Conservation (phyloP, 2,329 filamentous ascomycete species). For the Thermomyces lanuginosus region DNA sequence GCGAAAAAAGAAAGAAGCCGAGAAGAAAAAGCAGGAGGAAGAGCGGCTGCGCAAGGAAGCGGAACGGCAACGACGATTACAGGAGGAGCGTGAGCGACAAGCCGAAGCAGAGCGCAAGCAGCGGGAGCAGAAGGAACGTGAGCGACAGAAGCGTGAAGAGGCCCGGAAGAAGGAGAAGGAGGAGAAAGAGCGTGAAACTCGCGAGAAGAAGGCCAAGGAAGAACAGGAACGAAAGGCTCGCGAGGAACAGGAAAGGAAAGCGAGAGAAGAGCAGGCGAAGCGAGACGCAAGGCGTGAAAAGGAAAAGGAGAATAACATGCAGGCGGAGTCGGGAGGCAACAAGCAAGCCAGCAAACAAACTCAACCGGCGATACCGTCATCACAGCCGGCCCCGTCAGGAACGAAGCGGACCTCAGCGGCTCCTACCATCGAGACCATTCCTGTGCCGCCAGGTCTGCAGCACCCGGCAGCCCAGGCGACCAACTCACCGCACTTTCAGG, state of each 20-base stretch:
- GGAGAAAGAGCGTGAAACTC: too few relatives aligned
- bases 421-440: constrained; percentile 25
- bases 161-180: constrained; percentile 64
- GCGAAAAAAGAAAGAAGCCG: constrained; percentile 75
- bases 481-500: constrained; percentile 62
- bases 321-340: constrained; percentile 40
- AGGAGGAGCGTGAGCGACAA: constrained; percentile 74
- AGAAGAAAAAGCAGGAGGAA: constrained; percentile 80
- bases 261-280: constrained; percentile 31
- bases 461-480: constrained; percentile 37
- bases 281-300: constrained; percentile 47
- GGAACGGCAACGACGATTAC: constrained; percentile 60
- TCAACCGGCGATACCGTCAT: constrained; percentile 24
- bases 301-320: constrained; percentile 36
- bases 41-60: constrained; percentile 71
- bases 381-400: constrained; percentile 8
- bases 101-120: constrained; percentile 72
- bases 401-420: constrained; percentile 43
- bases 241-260: constrained; percentile 45
- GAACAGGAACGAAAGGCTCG: constrained; percentile 50
- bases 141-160: constrained; percentile 60
- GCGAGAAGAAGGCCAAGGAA: constrained; percentile 52
- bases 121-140: constrained; percentile 60
- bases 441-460: constrained; percentile 37
- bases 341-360: constrained; percentile 25